Conservation (phyloP, 78 protist genomes). For the Dictyostelium citrinum region DNA sequence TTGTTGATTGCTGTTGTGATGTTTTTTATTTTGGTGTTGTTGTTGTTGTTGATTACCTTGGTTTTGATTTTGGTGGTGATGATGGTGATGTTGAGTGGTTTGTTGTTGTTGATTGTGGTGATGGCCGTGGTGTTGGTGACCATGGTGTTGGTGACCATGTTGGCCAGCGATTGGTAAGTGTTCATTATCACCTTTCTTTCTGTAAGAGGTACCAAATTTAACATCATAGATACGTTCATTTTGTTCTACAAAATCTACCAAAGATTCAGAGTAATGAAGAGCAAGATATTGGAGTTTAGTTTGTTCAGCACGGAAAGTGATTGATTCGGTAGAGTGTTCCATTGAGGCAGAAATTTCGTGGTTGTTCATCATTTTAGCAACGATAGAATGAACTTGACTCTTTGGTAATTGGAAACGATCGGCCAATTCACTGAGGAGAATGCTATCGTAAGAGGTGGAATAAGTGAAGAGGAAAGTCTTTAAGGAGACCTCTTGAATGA, state of each 20-base stretch:
- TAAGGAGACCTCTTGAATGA: slow-evolving; percentile 88
- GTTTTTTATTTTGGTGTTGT: background rate
- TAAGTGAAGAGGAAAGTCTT: slow-evolving; percentile 87
- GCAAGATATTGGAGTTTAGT: slow-evolving; percentile 87
- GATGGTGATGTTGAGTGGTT: background rate
- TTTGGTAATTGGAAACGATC: slow-evolving; percentile 73
- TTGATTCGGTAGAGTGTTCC: slow-evolving; percentile 88
- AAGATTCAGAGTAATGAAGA: slow-evolving; percentile 84
- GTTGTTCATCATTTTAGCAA: slow-evolving; percentile 89
- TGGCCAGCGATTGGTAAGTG: background rate
- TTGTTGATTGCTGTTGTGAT: background rate
- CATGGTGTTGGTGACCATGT: background rate
- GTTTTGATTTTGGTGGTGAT: background rate
- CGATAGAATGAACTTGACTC: slow-evolving; percentile 71
- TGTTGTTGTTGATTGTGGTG: background rate
- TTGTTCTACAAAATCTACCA: slow-evolving; percentile 69
- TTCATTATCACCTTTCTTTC: slow-evolving; percentile 52
- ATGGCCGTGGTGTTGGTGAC: background rate
- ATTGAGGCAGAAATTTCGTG: slow-evolving; percentile 84
- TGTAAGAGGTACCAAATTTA: slow-evolving; percentile 52
- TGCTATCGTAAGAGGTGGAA: slow-evolving; percentile 76
- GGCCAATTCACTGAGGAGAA: slow-evolving; percentile 72
- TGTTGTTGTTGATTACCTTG: background rate
- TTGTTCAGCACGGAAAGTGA: slow-evolving; percentile 87
- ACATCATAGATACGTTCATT: slow-evolving; percentile 77